A percentile compares a stretch with the other conserved stretches of the same genome.
Evolutionary conservation across 768 basidiomycete genomes (phyloP).

Genomic region (Hericium rajendrae): DNA sequence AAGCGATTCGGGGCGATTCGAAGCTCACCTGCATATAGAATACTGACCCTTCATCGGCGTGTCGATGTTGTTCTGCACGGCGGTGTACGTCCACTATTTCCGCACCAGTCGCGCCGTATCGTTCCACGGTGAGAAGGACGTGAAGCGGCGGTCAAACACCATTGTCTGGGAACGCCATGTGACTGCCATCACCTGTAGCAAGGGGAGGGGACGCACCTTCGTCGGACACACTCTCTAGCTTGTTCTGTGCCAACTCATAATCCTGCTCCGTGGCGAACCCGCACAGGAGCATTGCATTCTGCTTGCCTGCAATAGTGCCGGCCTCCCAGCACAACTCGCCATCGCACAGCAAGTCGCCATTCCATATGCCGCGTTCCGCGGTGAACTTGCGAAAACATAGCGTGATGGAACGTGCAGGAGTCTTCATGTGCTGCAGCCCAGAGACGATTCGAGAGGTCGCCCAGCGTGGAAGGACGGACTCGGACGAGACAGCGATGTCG

Average conservation of each 20-base stretch:
- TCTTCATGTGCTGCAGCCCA: conserved; percentile 37
- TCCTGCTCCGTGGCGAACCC: conserved; percentile 92
- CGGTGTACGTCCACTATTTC: conserved; percentile 91
- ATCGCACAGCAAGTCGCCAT: conserved; percentile 69
- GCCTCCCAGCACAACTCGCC: conserved; percentile 71
- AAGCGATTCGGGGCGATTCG: conserved; percentile 38
- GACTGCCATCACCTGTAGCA: not conserved
- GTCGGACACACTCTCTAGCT: conserved; percentile 85
- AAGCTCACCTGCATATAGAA: conserved; percentile 89
- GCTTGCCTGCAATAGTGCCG: conserved; percentile 59
- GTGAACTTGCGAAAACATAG: conserved; percentile 92
- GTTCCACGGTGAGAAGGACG: conserved; percentile 63
- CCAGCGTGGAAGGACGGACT: conserved; percentile 84
- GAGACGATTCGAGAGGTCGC: conserved; percentile 50
- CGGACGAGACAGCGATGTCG: conserved; percentile 91
- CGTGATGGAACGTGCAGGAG: conserved; percentile 79
- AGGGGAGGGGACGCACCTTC: conserved; percentile 49
- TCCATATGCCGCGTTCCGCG: conserved; percentile 84
- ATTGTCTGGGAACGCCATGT: conserved; percentile 38
- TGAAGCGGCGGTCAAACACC: conserved; percentile 59
- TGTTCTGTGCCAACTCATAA: conserved; percentile 88
- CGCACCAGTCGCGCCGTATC: conserved; percentile 77
- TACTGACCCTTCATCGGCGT: conserved; percentile 96
- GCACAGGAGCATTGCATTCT: conserved; percentile 86
- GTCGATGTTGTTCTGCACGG: conserved; percentile 90